These are phyloP conservation scores for Leccinum obscurum DNA, from an alignment of 768 basidiomycete species.

Conservation along the genomic window DNA sequence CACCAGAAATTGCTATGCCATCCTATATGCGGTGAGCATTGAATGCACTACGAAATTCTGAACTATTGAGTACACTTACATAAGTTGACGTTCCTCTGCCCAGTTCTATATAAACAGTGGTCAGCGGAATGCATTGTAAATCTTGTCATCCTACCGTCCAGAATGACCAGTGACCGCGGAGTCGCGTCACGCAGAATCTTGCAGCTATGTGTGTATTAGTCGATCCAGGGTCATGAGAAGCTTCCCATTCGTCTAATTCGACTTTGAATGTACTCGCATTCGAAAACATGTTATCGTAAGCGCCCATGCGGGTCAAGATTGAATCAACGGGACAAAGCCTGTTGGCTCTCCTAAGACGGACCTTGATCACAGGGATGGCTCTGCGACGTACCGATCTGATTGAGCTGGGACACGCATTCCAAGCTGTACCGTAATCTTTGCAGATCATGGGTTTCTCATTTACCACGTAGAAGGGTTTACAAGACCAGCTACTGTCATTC, in stretches of 20 bases:
- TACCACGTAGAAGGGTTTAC: constrained; percentile 34
- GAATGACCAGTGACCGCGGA: constrained; percentile 88
- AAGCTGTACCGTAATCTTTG: constrained; percentile 86
- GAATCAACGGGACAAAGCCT: constrained; percentile 88
- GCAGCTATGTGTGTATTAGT: constrained; percentile 51
- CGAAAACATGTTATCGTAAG: constrained; percentile 96
- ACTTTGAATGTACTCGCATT: constrained; percentile 97
- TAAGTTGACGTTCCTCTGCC: constrained; percentile 96
- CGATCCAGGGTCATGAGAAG: not conserved
- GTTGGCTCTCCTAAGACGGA: constrained; percentile 10
- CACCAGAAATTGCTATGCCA: constrained; percentile 96
- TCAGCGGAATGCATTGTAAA: constrained; percentile 12
- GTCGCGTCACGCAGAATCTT: constrained; percentile 94
- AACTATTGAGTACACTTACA: constrained; percentile 41
- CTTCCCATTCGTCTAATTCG: constrained; percentile 93
- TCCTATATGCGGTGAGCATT: constrained; percentile 50
- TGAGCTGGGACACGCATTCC: constrained; percentile 94
- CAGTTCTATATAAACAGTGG: constrained; percentile 57
- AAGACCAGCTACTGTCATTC: constrained; percentile 94
- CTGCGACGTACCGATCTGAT: constrained; percentile 59
- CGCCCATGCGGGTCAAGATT: constrained; percentile 97
- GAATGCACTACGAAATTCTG: constrained; percentile 12
- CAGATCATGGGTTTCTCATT: constrained; percentile 6
- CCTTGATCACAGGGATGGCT: not conserved
- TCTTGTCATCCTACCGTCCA: constrained; percentile 67